Percentiles rank a stretch among this genome's conserved stretches.
Conservation (phyloP, 305 asterid species). For the Rubia balearica region DNA sequence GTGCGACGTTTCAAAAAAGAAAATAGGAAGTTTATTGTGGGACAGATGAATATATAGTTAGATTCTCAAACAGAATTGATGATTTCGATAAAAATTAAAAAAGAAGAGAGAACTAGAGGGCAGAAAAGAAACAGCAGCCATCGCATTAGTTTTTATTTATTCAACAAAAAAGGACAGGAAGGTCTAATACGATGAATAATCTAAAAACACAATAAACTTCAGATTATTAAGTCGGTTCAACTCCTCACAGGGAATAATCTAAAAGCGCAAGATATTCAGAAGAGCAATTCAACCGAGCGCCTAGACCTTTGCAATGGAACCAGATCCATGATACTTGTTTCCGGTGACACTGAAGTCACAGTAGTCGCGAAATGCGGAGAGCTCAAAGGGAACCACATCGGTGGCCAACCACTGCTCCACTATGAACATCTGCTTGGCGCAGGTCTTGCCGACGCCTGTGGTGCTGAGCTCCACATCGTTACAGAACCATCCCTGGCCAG, state of each 20-base stretch:
- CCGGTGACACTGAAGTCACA: not conserved
- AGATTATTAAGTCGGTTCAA: too few relatives aligned
- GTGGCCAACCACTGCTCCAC: conserved; percentile 37
- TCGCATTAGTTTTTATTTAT: too few relatives aligned
- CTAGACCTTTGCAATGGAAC: not conserved
- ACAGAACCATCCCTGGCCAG: conserved; percentile 35
- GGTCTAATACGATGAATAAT: not conserved
- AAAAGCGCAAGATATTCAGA: not conserved
- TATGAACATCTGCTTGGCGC: conserved; percentile 25
- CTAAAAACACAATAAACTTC: not conserved
- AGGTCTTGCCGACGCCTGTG: conserved; percentile 24
- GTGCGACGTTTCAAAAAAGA: too few relatives aligned
- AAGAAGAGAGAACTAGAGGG: too few relatives aligned
- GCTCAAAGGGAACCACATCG: conserved; percentile 19
- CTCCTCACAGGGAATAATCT: too few relatives aligned
- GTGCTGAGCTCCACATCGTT: conserved; percentile 34
- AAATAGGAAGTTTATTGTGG: too few relatives aligned
- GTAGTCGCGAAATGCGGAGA: conserved; percentile 14
- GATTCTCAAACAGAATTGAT: too few relatives aligned
- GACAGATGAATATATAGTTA: too few relatives aligned
- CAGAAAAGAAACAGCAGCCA: too few relatives aligned
- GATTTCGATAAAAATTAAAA: too few relatives aligned
- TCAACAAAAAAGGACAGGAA: too few relatives aligned
- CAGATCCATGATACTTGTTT: not conserved
- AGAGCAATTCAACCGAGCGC: not conserved